Evolutionary conservation across 2,329 filamentous ascomycete genomes (phyloP), one percentile per base, ranked within the genome.

Genomic region (Hypoxylon sp.): DNA sequence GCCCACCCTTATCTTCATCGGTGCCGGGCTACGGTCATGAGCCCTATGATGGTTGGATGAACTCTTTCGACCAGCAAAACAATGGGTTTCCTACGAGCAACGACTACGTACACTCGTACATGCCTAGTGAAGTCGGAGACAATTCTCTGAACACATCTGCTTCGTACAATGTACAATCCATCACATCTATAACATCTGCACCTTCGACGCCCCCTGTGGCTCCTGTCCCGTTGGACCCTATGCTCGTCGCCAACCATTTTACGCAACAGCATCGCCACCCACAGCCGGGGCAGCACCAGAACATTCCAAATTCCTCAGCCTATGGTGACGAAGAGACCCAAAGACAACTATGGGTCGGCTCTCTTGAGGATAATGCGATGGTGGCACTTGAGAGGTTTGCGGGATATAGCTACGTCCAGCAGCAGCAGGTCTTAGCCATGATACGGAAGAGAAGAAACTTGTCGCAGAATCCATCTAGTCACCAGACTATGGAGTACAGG

Each of bases 331-430:
- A 67, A 10, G 68, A 72, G 39, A 35, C 64, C 13, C 67, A 67
- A 17, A 55, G 61, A 39, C 68, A 65, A 58, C 39, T 63, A 32
- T 71, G 68, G 62, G 62, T 72, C 10, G 60, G 66, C 3, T 70
- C 63, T 3, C 62, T 73, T 6, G 70, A 71, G 31, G 61, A 68
- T 10, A 70, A 74, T 51, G 70, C 74, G 65, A 55, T 74, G 48
- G 54, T 62, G 21, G 72, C 75, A 1, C 69, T 77, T 10, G 70
- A 76, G 21, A 73, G 68, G 27, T 70, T 77, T 46, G 72, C 71
- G 21, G 65, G 60, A 44, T 65, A 73, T 51, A 74, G 56, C 35
- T 63, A 72, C 27, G 65, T 58, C 37, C 75, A 76, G 32, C 75
- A 75, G 47, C 71, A 73, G 53, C 71, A 77, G 3, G 59, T 75